Evolutionary conservation across 2,329 filamentous ascomycete species (phyloP), one percentile per base, ranked within the genome.

Genomic region (Boeremia lycopersici): DNA sequence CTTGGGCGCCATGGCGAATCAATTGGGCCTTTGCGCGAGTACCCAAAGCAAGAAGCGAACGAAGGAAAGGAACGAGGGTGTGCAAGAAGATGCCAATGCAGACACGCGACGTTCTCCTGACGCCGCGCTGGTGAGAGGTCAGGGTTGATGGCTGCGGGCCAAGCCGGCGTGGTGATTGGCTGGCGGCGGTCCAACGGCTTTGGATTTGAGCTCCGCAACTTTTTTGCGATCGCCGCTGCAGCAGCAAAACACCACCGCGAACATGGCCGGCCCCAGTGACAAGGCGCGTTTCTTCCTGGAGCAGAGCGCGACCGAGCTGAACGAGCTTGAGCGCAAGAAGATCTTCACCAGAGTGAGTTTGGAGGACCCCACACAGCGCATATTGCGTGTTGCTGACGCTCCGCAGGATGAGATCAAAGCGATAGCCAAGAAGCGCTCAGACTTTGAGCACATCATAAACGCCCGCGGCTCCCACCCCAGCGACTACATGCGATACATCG

Each of bases 211-310:
- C 47, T 56, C 57, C 48, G 26, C 49, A 63, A 60, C 53, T 68
- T 69, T 63, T 65, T 64, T 59, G 52, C 57, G 41, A 58, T 43
- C 50, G 40, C 54, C 34, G 49, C 56, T 56, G 55, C 48, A 44
- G 36, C 35, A 29, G 33, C 55, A 55, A 36, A 13, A 49, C 41
- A 42, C 51, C 58, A 53, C 49, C 54, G 56, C 68, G 69, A 68
- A 46, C 56, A 96, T 96, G 91, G 85, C 92, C 1, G 89, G 86
- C 36, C 88, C 95, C 54, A 89, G 90, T 60, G 95, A 98, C 71
- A 98, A 97, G 78, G 95, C 93, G 51, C 90, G 93, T 54, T 98
- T 93, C 78, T 97, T 90, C 76, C 84, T 98, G 61, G 95, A 99
- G 79, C 89, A 93, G 65, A 89, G 90, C 2, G 90, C 97, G 38